phyloP scores from a whole-genome alignment of 345 rosid species.

The Kernera saxatilis region DNA sequence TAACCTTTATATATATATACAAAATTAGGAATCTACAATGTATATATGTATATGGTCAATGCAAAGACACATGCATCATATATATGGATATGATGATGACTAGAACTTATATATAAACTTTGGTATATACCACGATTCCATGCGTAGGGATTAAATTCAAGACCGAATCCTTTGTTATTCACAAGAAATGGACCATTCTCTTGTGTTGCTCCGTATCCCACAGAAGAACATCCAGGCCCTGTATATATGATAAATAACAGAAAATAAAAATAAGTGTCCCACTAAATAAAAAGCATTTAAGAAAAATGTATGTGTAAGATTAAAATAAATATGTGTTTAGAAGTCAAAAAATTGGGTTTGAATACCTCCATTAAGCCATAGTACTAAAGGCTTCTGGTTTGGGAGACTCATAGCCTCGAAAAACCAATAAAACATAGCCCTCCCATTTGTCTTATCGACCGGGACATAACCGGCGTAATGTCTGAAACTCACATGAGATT shows the following conservation, averaged over 20 bases:
- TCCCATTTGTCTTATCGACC: slow-evolving; percentile 50
- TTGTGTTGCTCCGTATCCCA: slow-evolving; percentile 96
- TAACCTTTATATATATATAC: background rate
- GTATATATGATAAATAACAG: background rate
- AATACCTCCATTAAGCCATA: slow-evolving; percentile 97
- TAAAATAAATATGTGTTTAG: background rate
- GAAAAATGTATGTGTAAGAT: background rate
- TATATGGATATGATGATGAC: background rate
- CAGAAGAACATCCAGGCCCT: slow-evolving; percentile 99
- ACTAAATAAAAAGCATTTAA: background rate
- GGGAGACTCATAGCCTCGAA: slow-evolving; percentile 57
- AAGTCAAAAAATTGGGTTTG: background rate
- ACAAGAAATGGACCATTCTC: slow-evolving; percentile 96
- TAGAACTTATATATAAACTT: background rate
- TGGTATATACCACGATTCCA: slow-evolving; percentile 72
- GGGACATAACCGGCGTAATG: slow-evolving; percentile 84
- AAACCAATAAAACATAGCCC: slow-evolving; percentile 92
- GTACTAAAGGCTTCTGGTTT: slow-evolving; percentile 66
- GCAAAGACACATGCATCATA: no score
- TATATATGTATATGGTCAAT: no score
- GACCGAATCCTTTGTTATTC: slow-evolving; percentile 50
- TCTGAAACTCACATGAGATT: slow-evolving; percentile 48
- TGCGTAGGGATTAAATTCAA: slow-evolving; percentile 59
- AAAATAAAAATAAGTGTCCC: background rate
- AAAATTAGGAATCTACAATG: no score